Conservation (phyloP, 108 stramenopile species). For the Epithemia pelagica region DNA sequence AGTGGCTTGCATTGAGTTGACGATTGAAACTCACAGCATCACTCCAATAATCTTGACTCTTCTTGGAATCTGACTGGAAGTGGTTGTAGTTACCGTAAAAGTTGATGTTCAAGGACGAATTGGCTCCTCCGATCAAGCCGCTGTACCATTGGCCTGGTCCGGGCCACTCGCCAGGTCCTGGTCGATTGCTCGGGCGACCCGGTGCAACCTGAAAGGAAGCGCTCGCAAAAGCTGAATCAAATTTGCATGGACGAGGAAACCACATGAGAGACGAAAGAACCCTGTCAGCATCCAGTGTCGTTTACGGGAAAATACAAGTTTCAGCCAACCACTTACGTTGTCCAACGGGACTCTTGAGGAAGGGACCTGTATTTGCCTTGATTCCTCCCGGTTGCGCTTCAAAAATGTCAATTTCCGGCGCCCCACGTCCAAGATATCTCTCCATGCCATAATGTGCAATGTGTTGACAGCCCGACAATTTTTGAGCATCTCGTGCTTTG, state of each 20-base stretch:
- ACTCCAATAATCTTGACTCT: conserved; percentile 82
- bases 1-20: conserved; percentile 66
- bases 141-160: conserved; percentile 91
- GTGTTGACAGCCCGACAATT: conserved; percentile 68
- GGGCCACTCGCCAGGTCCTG: conserved; percentile 77
- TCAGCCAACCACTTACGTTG: conserved; percentile 35
- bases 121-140: conserved; percentile 67
- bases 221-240: conserved; percentile 63
- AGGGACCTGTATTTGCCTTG: conserved; percentile 54
- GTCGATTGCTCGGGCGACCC: conserved; percentile 56
- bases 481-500: conserved; percentile 46
- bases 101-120: conserved; percentile 78
- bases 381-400: conserved; percentile 82
- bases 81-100: conserved; percentile 93
- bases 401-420: conserved; percentile 97
- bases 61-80: conserved; percentile 62
- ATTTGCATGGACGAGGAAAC: no score
- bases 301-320: no score
- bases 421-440: conserved; percentile 79
- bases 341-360: conserved; percentile 64
- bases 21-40: conserved; percentile 92
- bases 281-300: no score
- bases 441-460: conserved; percentile 85
- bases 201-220: conserved; percentile 86
- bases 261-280: no score